Evolutionary conservation across 73 alveolate species (phyloP).

Genomic region (Tetrahymena thermophila): DNA sequence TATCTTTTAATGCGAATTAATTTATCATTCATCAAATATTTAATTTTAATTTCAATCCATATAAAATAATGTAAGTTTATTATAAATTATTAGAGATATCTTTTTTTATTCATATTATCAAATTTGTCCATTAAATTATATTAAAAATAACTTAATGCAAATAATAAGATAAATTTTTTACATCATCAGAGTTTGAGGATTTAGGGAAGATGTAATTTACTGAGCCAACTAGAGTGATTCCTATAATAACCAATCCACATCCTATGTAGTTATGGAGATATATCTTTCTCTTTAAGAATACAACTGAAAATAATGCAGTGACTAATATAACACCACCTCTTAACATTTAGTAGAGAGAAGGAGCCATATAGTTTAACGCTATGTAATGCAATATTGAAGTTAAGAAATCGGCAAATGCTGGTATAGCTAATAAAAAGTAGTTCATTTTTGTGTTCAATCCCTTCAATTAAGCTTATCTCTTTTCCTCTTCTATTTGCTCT

Average conservation of each 20-base stretch:
- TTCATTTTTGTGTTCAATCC: slow-evolving; percentile 4
- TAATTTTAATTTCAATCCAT: too few relatives aligned
- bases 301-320: slow-evolving; percentile 68
- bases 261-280: slow-evolving; percentile 78
- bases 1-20: too few relatives aligned
- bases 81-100: too few relatives aligned
- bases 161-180: too few relatives aligned
- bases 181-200: slow-evolving; percentile 2
- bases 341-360: slow-evolving; percentile 90
- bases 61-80: too few relatives aligned
- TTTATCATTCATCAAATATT: too few relatives aligned
- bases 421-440: slow-evolving; percentile 4
- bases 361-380: slow-evolving; percentile 37
- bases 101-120: too few relatives aligned
- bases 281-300: slow-evolving; percentile 71
- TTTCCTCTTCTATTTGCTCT: background rate
- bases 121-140: background rate
- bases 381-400: slow-evolving; percentile 19
- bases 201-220: slow-evolving; percentile 44
- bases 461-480: background rate
- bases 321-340: slow-evolving; percentile 83
- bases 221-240: slow-evolving; percentile 76
- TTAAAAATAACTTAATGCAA: slow-evolving; percentile 11
- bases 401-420: slow-evolving; percentile 27
- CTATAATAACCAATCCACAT: slow-evolving; percentile 59